Evolutionary conservation across 2,329 filamentous ascomycete genomes (phyloP).

Genomic region (Calonectria henricotiae): DNA sequence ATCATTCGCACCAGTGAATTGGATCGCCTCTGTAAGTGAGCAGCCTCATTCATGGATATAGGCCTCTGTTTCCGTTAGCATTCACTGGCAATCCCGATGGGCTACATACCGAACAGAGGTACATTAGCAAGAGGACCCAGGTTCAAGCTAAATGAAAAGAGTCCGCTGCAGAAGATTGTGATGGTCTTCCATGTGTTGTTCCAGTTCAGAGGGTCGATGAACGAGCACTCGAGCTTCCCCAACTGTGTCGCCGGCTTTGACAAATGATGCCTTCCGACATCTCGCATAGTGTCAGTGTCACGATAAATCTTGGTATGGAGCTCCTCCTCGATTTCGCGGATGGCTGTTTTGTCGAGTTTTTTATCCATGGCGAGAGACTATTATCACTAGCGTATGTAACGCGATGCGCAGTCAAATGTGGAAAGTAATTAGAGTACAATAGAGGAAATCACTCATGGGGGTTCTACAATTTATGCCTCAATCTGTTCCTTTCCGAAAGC

Average conservation of each 20-base stretch:
- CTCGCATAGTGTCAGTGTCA: conserved; percentile 34
- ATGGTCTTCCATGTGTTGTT: conserved; percentile 34
- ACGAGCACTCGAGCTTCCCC: conserved; percentile 33
- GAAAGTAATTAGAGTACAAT: too few species aligned
- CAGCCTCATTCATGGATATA: conserved; percentile 34
- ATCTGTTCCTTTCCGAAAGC: too few species aligned
- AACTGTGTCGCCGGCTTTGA: conserved; percentile 31
- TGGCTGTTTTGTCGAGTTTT: conserved; percentile 32
- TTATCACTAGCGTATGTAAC: too few species aligned
- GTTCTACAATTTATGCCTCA: conserved; percentile 2
- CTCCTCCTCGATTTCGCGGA: conserved; percentile 36
- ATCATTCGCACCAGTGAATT: conserved; percentile 25
- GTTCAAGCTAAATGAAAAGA: conserved; percentile 33
- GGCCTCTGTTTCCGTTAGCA: conserved; percentile 25
- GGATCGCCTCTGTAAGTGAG: conserved; percentile 29
- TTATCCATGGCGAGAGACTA: conserved; percentile 10
- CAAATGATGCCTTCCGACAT: conserved; percentile 31
- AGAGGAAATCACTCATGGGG: background rate
- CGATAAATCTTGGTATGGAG: conserved; percentile 33
- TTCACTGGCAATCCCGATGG: background rate
- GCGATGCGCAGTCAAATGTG: background rate
- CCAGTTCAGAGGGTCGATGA: conserved; percentile 32
- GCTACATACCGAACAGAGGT: conserved; percentile 24
- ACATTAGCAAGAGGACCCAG: conserved; percentile 29
- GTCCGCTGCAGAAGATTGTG: conserved; percentile 26